These are phyloP conservation scores for Globisporangium parvum DNA, from an alignment of 352 stramenopile species.

Conservation along the genomic window DNA sequence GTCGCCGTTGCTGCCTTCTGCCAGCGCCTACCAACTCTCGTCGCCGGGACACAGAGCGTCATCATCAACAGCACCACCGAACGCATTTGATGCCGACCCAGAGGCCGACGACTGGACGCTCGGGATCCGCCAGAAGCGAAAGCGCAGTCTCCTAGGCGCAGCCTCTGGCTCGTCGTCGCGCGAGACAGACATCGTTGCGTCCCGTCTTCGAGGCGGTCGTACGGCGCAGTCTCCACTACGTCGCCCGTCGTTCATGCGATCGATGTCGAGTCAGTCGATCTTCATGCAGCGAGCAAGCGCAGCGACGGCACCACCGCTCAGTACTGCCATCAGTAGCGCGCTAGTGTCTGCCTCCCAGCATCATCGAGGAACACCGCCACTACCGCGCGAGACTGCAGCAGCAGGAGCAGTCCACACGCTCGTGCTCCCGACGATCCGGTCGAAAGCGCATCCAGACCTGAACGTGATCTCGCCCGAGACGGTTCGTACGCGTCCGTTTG, in stretches of 20 bases:
- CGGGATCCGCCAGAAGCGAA: slow-evolving; percentile 27
- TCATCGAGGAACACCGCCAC: background rate
- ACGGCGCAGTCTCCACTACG: background rate
- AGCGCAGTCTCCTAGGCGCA: slow-evolving; percentile 7
- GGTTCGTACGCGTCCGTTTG: slow-evolving; percentile 9
- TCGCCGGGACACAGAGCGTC: background rate
- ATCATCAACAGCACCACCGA: background rate
- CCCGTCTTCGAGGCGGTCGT: background rate
- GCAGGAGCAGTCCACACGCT: slow-evolving; percentile 12
- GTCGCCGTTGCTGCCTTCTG: no score
- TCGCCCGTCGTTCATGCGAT: slow-evolving; percentile 13
- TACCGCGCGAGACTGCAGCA: background rate
- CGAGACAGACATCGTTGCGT: no score
- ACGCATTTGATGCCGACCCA: slow-evolving; percentile 1
- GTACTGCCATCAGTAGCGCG: no score
- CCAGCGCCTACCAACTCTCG: background rate
- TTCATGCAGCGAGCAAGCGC: slow-evolving; percentile 4
- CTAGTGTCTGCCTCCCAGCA: no score
- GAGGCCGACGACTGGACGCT: background rate
- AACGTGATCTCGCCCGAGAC: slow-evolving; percentile 53
- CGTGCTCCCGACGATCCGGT: slow-evolving; percentile 46
- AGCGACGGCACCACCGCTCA: no score
- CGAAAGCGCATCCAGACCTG: slow-evolving; percentile 44
- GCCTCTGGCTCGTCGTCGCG: no score
- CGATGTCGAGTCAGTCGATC: slow-evolving; percentile 22